Evolutionary conservation across 2,329 filamentous ascomycete species (phyloP).

Genomic region (Leptographium wingfieldii): DNA sequence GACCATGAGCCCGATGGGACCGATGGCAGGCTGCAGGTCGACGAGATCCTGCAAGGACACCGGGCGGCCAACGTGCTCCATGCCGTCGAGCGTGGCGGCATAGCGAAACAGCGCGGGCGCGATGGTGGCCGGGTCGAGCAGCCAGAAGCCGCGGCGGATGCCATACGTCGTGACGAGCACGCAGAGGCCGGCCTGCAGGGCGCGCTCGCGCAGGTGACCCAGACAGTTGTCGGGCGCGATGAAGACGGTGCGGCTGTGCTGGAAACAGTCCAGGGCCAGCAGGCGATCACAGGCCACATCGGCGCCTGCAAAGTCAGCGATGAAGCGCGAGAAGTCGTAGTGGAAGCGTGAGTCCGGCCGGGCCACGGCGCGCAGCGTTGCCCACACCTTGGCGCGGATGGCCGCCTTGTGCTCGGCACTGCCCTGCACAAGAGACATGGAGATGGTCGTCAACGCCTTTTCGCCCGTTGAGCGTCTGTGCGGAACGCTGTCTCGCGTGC

Average conservation of each 20-base stretch:
- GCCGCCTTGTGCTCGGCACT: not conserved
- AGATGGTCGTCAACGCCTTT: too few relatives aligned
- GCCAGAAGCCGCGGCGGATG: slow-evolving; percentile 4
- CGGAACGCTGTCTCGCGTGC: too few relatives aligned
- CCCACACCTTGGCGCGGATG: not conserved
- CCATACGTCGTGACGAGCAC: slow-evolving; percentile 3
- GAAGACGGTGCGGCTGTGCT: not conserved
- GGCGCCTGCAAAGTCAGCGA: slow-evolving; percentile 2
- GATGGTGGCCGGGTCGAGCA: slow-evolving; percentile 1
- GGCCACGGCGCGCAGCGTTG: slow-evolving; percentile 1
- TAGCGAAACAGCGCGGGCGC: not conserved
- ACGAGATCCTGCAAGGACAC: not conserved
- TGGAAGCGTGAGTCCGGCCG: slow-evolving; percentile 4
- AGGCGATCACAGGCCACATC: not conserved
- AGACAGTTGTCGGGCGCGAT: slow-evolving; percentile 6
- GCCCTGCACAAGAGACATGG: not conserved
- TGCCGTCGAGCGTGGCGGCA: slow-evolving; percentile 4
- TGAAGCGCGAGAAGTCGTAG: slow-evolving; percentile 4
- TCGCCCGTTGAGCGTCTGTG: too few relatives aligned
- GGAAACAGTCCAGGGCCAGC: not conserved
- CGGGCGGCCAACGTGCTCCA: not conserved
- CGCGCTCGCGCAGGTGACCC: not conserved
- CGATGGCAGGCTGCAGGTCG: not conserved
- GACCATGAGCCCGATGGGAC: slow-evolving; percentile 1
- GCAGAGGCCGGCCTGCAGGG: not conserved